Evolutionary conservation across 371 early-diverging fungal genomes (phyloP).

Genomic region (Syncephalis fuscata): DNA sequence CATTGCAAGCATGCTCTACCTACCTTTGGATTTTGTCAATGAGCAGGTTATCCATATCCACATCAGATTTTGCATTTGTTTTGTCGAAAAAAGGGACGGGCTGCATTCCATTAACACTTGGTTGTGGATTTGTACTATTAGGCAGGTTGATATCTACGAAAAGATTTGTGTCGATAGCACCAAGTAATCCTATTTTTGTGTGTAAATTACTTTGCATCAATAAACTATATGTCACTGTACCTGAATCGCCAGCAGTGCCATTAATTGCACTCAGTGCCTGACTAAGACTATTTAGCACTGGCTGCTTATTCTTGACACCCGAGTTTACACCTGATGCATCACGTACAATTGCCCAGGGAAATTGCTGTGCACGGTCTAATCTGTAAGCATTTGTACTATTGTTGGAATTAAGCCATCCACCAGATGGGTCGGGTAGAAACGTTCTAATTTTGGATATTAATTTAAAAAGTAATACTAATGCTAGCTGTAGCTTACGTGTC

Average conservation of each 20-base stretch:
- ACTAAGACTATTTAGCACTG: slow-evolving; percentile 1
- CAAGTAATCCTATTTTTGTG: slow-evolving; percentile 1
- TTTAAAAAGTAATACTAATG: slow-evolving; percentile 9
- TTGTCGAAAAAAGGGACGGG: slow-evolving; percentile 22
- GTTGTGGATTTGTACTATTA: not conserved
- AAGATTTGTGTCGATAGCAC: slow-evolving; percentile 18
- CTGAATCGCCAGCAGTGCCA: too few relatives aligned
- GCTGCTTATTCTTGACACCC: slow-evolving; percentile 11
- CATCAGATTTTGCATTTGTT: slow-evolving; percentile 5
- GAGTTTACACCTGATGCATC: slow-evolving; percentile 13
- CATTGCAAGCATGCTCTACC: slow-evolving; percentile 11
- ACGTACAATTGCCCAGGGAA: slow-evolving; percentile 14
- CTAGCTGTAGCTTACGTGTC: slow-evolving; percentile 1
- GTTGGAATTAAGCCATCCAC: slow-evolving; percentile 18
- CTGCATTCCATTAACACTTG: slow-evolving; percentile 11
- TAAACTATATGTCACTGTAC: too few relatives aligned
- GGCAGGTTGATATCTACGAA: slow-evolving; percentile 15
- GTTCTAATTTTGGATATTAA: slow-evolving; percentile 17
- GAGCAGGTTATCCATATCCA: slow-evolving; percentile 17
- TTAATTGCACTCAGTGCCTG: not conserved
- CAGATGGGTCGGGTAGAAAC: slow-evolving; percentile 20
- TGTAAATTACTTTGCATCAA: too few relatives aligned
- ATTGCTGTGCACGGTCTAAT: slow-evolving; percentile 12
- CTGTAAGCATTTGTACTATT: slow-evolving; percentile 9
- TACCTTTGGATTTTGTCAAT: slow-evolving; percentile 10